These are phyloP conservation scores for Ganoderma boninense DNA, from an alignment of 1,284 basidiomycete species.

Conservation along the genomic window DNA sequence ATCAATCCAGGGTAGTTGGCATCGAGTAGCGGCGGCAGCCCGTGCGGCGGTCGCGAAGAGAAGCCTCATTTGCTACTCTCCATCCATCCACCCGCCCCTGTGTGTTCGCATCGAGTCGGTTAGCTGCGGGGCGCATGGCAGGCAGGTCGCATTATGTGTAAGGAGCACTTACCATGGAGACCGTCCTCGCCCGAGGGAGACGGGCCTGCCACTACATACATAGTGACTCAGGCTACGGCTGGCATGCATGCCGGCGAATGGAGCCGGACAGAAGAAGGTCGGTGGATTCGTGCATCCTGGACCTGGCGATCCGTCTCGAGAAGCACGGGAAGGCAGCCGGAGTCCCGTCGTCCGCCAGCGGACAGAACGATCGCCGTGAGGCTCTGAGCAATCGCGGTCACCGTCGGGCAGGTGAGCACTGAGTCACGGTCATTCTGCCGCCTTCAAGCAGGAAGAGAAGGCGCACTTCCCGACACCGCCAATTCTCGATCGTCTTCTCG, in stretches of 20 bases:
- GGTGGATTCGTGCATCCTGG: no score
- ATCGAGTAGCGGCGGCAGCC: neutral
- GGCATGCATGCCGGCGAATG: neutral
- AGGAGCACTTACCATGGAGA: slow-evolving; percentile 4
- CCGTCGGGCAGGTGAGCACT: neutral
- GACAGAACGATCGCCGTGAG: neutral
- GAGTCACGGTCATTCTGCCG: neutral
- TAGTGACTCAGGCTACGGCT: no score
- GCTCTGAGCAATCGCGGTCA: neutral
- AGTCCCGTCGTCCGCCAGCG: neutral
- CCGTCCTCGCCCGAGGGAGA: neutral
- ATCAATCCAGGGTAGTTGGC: neutral
- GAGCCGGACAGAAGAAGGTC: neutral
- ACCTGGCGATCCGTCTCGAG: neutral
- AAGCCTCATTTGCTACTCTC: no score
- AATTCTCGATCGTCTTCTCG: neutral
- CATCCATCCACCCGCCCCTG: neutral
- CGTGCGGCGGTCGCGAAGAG: neutral
- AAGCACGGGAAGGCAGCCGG: neutral
- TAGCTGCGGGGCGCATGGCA: neutral
- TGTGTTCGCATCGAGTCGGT: neutral
- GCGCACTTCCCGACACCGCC: neutral
- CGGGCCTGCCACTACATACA: neutral
- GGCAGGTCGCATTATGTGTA: neutral
- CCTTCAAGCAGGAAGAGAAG: neutral